These are phyloP conservation scores for Talaromyces thailandensis DNA, from an alignment of 495 filamentous ascomycete genomes.

Conservation along the genomic window DNA sequence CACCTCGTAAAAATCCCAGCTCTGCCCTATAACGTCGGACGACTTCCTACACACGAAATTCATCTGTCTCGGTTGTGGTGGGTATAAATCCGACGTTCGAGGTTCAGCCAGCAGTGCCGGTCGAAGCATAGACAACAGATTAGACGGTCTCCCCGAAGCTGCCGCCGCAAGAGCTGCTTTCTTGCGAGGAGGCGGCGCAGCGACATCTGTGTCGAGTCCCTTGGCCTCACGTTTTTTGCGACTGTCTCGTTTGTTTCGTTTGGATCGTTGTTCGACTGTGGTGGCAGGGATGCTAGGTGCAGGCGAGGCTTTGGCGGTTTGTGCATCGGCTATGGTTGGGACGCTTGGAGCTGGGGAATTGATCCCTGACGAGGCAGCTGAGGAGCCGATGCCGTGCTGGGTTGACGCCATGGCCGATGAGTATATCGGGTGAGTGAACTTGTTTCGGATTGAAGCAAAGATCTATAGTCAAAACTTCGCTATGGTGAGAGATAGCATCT, in stretches of 20 bases:
- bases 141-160: conserved; percentile 23
- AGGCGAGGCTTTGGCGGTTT: conserved; percentile 26
- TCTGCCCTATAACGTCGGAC: conserved; percentile 24
- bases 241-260: conserved; percentile 39
- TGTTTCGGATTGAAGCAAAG: background rate
- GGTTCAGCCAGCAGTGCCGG: conserved; percentile 29
- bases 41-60: conserved; percentile 28
- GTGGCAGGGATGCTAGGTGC: conserved; percentile 22
- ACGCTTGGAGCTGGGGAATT: conserved; percentile 31
- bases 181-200: conserved; percentile 21
- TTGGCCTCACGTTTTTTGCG: conserved; percentile 73
- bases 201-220: conserved; percentile 33
- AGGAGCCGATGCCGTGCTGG: conserved; percentile 25
- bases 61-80: conserved; percentile 34
- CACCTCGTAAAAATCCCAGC: conserved; percentile 36
- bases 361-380: conserved; percentile 34
- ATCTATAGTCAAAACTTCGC: background rate
- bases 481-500: background rate
- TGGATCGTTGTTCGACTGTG: conserved; percentile 27
- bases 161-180: conserved; percentile 26
- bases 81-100: conserved; percentile 25
- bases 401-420: conserved; percentile 24
- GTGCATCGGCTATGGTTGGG: conserved; percentile 23
- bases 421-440: background rate
- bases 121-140: conserved; percentile 21